Conservation (phyloP, 1,284 basidiomycete species). For the Cryptococcus wingfieldii region DNA sequence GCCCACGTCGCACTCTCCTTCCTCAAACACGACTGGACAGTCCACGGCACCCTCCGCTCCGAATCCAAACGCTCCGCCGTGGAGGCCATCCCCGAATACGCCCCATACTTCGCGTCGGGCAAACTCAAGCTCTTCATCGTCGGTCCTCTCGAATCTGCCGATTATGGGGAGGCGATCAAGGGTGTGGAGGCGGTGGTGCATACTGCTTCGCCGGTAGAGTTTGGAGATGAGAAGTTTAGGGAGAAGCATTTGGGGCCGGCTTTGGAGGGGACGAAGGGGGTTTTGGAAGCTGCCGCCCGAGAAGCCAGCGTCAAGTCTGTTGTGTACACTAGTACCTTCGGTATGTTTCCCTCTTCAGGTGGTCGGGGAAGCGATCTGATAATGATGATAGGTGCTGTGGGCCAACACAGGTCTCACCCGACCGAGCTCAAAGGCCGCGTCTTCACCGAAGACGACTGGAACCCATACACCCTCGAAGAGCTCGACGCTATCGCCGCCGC, state of each 20-base stretch:
- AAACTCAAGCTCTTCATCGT: slow-evolving; percentile 20
- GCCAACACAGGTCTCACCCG: slow-evolving; percentile 23
- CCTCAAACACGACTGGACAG: slow-evolving; percentile 28
- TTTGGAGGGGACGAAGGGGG: slow-evolving; percentile 48
- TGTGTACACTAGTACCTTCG: slow-evolving; percentile 19
- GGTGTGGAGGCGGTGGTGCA: slow-evolving; percentile 22
- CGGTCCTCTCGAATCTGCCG: slow-evolving; percentile 29
- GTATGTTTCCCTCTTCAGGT: slow-evolving; percentile 2
- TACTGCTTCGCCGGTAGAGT: slow-evolving; percentile 23
- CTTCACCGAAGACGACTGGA: slow-evolving; percentile 40
- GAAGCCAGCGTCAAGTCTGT: slow-evolving; percentile 20
- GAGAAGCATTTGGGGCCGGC: slow-evolving; percentile 50
- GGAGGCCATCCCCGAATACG: slow-evolving; percentile 24
- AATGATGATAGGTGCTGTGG: slow-evolving; percentile 9
- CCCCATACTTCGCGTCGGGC: slow-evolving; percentile 18
- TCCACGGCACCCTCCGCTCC: slow-evolving; percentile 42
- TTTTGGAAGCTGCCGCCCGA: slow-evolving; percentile 42
- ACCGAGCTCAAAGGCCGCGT: slow-evolving; percentile 11
- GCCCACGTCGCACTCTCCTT: slow-evolving; percentile 24
- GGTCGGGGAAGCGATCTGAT: too few relatives aligned
- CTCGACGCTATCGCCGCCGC: slow-evolving; percentile 19
- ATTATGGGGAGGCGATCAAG: slow-evolving; percentile 37
- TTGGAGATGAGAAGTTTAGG: slow-evolving; percentile 16
- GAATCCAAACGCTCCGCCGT: slow-evolving; percentile 32
- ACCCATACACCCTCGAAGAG: slow-evolving; percentile 31